Conservation (phyloP, 1,139 yeast genomes). For the Hansenula lynferdii region DNA sequence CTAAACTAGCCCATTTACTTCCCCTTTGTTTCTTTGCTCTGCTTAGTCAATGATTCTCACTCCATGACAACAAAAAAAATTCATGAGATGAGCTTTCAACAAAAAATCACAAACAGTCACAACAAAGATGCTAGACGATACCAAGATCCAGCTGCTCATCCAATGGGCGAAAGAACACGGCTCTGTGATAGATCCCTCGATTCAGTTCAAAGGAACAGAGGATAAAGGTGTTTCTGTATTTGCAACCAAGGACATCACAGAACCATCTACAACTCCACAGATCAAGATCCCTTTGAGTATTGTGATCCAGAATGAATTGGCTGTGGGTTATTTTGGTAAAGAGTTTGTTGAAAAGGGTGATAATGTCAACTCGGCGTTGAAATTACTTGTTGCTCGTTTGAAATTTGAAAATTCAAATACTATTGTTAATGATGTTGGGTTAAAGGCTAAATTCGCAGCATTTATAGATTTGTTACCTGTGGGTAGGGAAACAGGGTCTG, state of each 20-base stretch:
- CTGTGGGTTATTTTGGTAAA: conserved; percentile 33
- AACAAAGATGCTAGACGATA: neutral
- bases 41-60: no score
- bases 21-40: no score
- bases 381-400: conserved; percentile 42
- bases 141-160: neutral
- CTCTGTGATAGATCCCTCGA: neutral
- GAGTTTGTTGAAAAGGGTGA: conserved; percentile 24
- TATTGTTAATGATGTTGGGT: conserved; percentile 20
- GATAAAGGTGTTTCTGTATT: conserved; percentile 39
- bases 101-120: neutral
- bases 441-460: conserved; percentile 26
- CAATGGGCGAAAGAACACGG: neutral
- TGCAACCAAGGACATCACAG: conserved; percentile 14
- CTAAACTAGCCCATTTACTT: no score
- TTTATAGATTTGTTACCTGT: conserved; percentile 59
- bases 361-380: conserved; percentile 37
- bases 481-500: conserved; percentile 42
- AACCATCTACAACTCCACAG: conserved; percentile 16
- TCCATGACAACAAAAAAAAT: no score
- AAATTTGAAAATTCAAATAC: conserved; percentile 25
- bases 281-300: conserved; percentile 36
- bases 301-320: conserved; percentile 37
- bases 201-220: conserved; percentile 4
- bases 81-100: neutral